A percentile compares a stretch with the other conserved stretches of the same genome.
Evolutionary conservation across 2,329 filamentous ascomycete species (phyloP).

Genomic region (Diaporthe citriasiana): DNA sequence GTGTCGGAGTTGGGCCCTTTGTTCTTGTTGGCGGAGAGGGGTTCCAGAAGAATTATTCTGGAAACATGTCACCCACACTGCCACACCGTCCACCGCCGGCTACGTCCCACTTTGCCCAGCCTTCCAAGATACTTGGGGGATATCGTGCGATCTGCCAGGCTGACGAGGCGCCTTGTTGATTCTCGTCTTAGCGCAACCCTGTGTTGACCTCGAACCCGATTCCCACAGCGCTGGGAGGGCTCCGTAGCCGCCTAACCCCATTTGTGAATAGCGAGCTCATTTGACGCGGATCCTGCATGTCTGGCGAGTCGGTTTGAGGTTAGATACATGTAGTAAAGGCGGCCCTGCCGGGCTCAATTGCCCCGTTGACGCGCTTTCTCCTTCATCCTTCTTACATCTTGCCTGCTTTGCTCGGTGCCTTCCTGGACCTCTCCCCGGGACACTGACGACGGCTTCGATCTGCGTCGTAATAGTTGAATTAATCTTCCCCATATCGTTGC

Average conservation of each 20-base stretch:
- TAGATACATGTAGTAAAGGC: constrained; percentile 34
- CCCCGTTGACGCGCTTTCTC: constrained; percentile 14
- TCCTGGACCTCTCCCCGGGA: neutral
- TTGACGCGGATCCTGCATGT: neutral
- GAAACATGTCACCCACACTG: constrained; percentile 23
- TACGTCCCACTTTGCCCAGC: constrained; percentile 9
- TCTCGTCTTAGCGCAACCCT: constrained; percentile 15
- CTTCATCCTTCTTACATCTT: constrained; percentile 19
- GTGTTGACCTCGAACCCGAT: neutral
- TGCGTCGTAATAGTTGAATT: neutral
- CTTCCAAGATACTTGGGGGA: constrained; percentile 27
- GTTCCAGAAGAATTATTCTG: constrained; percentile 8
- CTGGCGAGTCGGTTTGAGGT: neutral
- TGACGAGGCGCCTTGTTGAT: constrained; percentile 38
- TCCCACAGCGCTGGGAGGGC: constrained; percentile 16
- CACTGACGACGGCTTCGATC: constrained; percentile 16
- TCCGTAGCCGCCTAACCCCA: constrained; percentile 7
- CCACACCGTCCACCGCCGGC: constrained; percentile 5
- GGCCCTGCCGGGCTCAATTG: constrained; percentile 4
- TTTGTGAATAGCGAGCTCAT: constrained; percentile 10
- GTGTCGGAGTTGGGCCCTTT: constrained; percentile 6
- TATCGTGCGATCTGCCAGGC: constrained; percentile 28
- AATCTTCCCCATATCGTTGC: neutral
- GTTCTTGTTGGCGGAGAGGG: neutral
- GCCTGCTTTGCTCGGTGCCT: constrained; percentile 4